These are phyloP conservation scores for Apiospora saccharicola DNA, from an alignment of 2,329 filamentous ascomycete genomes.

Conservation along the genomic window DNA sequence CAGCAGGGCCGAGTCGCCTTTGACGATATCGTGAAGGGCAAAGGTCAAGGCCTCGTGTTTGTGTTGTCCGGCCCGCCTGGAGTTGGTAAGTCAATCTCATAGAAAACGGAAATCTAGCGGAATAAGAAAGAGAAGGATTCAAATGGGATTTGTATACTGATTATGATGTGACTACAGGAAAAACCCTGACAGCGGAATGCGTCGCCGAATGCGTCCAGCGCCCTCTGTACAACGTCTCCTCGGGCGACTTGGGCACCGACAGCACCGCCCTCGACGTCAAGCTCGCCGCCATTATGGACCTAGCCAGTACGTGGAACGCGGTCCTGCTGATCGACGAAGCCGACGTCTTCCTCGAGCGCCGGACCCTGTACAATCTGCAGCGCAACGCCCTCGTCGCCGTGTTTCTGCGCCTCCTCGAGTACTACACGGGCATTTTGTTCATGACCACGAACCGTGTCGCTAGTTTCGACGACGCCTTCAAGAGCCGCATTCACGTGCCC, in stretches of 20 bases:
- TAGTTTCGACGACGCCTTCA: slow-evolving; percentile 37
- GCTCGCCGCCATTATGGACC: slow-evolving; percentile 42
- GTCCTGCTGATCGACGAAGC: slow-evolving; percentile 44
- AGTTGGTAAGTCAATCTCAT: slow-evolving; percentile 35
- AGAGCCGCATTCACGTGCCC: slow-evolving; percentile 35
- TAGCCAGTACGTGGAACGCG: slow-evolving; percentile 49
- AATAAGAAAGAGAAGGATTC: slow-evolving; percentile 21
- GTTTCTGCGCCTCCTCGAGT: slow-evolving; percentile 32
- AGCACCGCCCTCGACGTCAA: slow-evolving; percentile 36
- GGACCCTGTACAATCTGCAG: slow-evolving; percentile 33
- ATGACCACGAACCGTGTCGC: slow-evolving; percentile 35
- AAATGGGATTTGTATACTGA: neutral
- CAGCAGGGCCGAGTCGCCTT: neutral
- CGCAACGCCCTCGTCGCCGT: slow-evolving; percentile 34
- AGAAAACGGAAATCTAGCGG: slow-evolving; percentile 27
- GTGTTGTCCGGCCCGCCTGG: slow-evolving; percentile 53
- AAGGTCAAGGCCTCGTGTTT: slow-evolving; percentile 49
- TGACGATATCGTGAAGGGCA: slow-evolving; percentile 31
- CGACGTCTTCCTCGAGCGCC: slow-evolving; percentile 45
- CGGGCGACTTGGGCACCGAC: slow-evolving; percentile 41
- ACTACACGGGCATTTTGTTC: slow-evolving; percentile 34
- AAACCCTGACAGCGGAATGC: slow-evolving; percentile 45
- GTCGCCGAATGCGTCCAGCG: slow-evolving; percentile 45
- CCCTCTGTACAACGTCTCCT: slow-evolving; percentile 44
- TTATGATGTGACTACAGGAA: slow-evolving; percentile 39